These are phyloP conservation scores for Aspergillus wentii DNA, from an alignment of 495 filamentous ascomycete genomes.

Conservation along the genomic window DNA sequence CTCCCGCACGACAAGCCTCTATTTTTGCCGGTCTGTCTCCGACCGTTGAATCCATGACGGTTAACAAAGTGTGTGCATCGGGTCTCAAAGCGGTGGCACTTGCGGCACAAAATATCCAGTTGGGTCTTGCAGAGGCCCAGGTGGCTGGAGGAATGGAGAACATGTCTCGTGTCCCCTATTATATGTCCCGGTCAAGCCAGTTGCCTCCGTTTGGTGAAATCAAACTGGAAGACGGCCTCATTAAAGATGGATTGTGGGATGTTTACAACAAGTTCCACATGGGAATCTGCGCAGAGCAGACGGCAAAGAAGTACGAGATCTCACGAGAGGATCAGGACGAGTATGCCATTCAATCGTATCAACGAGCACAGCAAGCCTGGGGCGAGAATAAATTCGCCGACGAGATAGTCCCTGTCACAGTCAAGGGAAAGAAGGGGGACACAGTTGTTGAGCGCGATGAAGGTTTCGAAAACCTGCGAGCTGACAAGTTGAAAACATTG, in stretches of 20 bases:
- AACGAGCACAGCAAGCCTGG: constrained; percentile 90
- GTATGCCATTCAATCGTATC: constrained; percentile 83
- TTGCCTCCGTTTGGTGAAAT: constrained; percentile 81
- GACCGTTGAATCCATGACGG: constrained; percentile 76
- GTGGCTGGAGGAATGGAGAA: constrained; percentile 96
- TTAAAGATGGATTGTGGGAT: constrained; percentile 95
- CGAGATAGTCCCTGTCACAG: constrained; percentile 80
- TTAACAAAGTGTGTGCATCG: constrained; percentile 97
- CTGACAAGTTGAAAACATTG: constrained; percentile 77
- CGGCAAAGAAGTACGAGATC: constrained; percentile 80
- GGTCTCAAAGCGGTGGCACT: constrained; percentile 88
- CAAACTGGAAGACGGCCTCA: constrained; percentile 82
- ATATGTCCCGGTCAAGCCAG: constrained; percentile 69
- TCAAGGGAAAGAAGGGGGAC: constrained; percentile 79
- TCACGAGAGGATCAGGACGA: constrained; percentile 81
- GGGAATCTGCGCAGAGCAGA: constrained; percentile 96
- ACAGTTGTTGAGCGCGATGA: constrained; percentile 76
- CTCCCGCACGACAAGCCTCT: constrained; percentile 85
- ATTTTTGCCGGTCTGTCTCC: constrained; percentile 81
- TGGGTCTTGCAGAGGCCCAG: constrained; percentile 80
- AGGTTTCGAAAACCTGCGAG: constrained; percentile 76
- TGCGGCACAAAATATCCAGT: constrained; percentile 89
- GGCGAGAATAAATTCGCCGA: constrained; percentile 70
- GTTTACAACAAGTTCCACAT: constrained; percentile 96
- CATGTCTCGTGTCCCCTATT: constrained; percentile 93